A percentile compares a stretch with the other conserved stretches of the same genome.
Evolutionary conservation across 176 grass and related monocot species (phyloP).

Genomic region (Avena atlantica): DNA sequence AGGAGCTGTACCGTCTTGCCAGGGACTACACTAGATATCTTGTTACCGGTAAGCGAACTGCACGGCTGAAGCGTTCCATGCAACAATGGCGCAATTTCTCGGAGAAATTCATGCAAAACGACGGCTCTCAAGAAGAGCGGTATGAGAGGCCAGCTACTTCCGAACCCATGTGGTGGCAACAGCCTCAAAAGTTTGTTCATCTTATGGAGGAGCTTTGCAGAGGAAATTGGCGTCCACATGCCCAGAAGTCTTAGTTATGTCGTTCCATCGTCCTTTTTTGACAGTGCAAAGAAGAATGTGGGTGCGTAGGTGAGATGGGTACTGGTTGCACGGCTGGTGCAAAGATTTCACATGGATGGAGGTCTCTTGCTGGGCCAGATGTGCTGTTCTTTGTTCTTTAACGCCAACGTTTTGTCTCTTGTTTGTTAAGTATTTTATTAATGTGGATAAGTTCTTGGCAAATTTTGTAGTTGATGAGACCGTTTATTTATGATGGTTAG

Average conservation of each 20-base stretch:
- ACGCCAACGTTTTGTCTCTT: conserved; percentile 6
- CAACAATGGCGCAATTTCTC: conserved; percentile 53
- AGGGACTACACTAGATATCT: conserved; percentile 87
- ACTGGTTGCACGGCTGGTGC: conserved; percentile 28
- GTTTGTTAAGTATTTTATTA: conserved; percentile 25
- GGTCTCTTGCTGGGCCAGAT: not conserved
- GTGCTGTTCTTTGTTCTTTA: conserved; percentile 39
- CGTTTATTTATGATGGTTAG: conserved; percentile 11
- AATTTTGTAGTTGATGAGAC: conserved; percentile 58
- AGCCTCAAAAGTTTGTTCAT: conserved; percentile 55
- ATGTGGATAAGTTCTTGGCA: conserved; percentile 13
- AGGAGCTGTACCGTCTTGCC: conserved; percentile 74
- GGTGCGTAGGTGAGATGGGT: conserved; percentile 15
- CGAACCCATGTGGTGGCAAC: conserved; percentile 62
- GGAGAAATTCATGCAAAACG: conserved; percentile 45
- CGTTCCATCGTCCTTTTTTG: conserved; percentile 36
- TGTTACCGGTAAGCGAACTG: conserved; percentile 71
- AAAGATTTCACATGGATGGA: not conserved
- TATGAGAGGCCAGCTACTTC: conserved; percentile 45
- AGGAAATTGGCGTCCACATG: conserved; percentile 58
- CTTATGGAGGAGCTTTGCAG: conserved; percentile 57
- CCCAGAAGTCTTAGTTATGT: conserved; percentile 58
- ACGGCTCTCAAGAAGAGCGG: conserved; percentile 46
- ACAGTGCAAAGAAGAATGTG: conserved; percentile 22
- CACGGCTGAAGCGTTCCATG: conserved; percentile 62